phyloP scores from a whole-genome alignment of 140 eudicot genomes.

The Stevia rebaudiana region DNA sequence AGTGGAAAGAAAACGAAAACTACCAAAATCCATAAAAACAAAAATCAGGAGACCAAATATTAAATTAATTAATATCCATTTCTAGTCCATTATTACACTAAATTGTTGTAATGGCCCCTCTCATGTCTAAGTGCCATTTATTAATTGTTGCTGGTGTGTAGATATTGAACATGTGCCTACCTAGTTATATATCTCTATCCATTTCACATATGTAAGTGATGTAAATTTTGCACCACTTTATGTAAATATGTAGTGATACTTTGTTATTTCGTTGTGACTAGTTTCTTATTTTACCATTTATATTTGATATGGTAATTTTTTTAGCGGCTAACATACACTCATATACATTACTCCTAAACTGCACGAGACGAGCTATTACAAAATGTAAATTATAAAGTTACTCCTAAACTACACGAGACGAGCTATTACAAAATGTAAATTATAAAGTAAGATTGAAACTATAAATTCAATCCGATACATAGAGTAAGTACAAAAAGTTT shows the following conservation, averaged over 20 bases:
- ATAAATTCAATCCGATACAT: not conserved
- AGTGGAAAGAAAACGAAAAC: not conserved
- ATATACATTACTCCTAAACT: no score
- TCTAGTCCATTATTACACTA: not conserved
- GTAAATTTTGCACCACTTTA: constrained; percentile 43
- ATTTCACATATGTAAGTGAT: constrained; percentile 21
- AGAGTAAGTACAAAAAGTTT: constrained; percentile 3
- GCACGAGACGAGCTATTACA: no score
- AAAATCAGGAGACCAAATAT: constrained; percentile 13
- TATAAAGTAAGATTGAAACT: not conserved
- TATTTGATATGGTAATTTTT: no score
- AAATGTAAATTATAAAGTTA: no score
- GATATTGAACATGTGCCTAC: constrained; percentile 35
- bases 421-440: no score
- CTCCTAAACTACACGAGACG: no score
- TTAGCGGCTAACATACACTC: no score
- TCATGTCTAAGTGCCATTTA: constrained; percentile 12
- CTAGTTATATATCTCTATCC: constrained; percentile 17
- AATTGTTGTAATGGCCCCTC: constrained; percentile 16
- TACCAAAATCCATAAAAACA: not conserved
- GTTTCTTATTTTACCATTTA: no score
- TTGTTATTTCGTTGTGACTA: not conserved
- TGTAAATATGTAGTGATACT: constrained; percentile 20
- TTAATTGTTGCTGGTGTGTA: constrained; percentile 26
- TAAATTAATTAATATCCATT: constrained; percentile 15